Conservation (phyloP, 345 rosid species). For the Hevea brasiliensis region DNA sequence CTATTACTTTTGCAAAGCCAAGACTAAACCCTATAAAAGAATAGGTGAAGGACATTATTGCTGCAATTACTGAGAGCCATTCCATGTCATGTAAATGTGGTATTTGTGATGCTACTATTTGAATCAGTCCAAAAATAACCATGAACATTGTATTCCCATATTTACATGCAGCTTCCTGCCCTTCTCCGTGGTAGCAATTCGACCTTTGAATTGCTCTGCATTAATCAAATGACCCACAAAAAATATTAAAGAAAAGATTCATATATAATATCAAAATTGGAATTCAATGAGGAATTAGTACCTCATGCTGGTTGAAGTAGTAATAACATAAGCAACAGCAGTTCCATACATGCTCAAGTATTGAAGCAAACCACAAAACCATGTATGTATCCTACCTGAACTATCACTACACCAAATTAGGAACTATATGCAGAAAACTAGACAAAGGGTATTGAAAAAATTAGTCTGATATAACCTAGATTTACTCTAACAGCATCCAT, state of each 20-base stretch:
- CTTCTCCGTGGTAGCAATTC: slow-evolving; percentile 48
- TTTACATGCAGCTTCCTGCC: slow-evolving; percentile 44
- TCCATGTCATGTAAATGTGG: slow-evolving; percentile 51
- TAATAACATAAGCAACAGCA: slow-evolving; percentile 45
- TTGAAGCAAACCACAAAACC: slow-evolving; percentile 64
- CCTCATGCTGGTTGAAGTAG: slow-evolving; percentile 54
- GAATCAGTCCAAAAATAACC: slow-evolving; percentile 49
- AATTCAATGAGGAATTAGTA: slow-evolving; percentile 18
- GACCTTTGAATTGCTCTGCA: slow-evolving; percentile 54
- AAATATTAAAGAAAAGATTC: not conserved
- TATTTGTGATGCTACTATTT: slow-evolving; percentile 47
- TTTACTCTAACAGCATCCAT: slow-evolving; percentile 44
- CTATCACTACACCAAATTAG: slow-evolving; percentile 25
- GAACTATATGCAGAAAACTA: not conserved
- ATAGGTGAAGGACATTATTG: slow-evolving; percentile 61
- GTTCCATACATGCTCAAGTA: slow-evolving; percentile 46
- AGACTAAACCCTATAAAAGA: slow-evolving; percentile 52
- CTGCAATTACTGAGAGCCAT: slow-evolving; percentile 55
- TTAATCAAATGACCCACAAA: not conserved
- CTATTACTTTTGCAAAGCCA: slow-evolving; percentile 43
- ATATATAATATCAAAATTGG: not conserved
- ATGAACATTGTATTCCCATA: slow-evolving; percentile 32
- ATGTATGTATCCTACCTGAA: slow-evolving; percentile 49
- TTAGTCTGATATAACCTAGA: slow-evolving; percentile 39
- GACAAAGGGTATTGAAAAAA: not conserved